These are phyloP conservation scores for Penicillium sp. DNA, from an alignment of 2,329 filamentous ascomycete genomes.

Conservation along the genomic window DNA sequence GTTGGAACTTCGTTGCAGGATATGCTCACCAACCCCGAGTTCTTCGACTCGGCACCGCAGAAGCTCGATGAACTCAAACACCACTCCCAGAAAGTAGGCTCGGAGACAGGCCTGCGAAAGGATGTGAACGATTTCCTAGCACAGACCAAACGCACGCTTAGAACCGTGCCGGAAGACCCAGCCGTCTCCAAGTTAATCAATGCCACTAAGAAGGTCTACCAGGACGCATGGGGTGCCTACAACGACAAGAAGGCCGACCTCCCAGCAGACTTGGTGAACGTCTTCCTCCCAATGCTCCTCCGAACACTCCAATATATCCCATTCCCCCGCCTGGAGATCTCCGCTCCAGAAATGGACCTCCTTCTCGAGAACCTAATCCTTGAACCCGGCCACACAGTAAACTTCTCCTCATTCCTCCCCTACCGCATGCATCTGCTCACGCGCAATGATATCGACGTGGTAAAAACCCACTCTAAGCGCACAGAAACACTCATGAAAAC, in stretches of 20 bases:
- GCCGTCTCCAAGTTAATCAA: constrained; percentile 68
- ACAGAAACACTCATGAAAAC: constrained; percentile 69
- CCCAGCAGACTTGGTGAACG: constrained; percentile 70
- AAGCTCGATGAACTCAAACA: constrained; percentile 60
- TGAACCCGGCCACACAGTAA: constrained; percentile 80
- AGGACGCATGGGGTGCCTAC: constrained; percentile 66
- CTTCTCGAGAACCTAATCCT: constrained; percentile 87
- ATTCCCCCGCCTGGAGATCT: constrained; percentile 85
- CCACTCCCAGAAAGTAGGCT: constrained; percentile 58
- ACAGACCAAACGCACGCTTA: constrained; percentile 66
- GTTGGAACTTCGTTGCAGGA: constrained; percentile 72
- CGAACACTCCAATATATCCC: constrained; percentile 81
- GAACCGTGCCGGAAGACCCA: constrained; percentile 67
- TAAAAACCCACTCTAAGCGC: constrained; percentile 67
- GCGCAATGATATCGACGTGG: constrained; percentile 80
- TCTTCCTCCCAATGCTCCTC: constrained; percentile 76
- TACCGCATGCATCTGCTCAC: constrained; percentile 78
- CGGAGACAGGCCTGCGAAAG: constrained; percentile 65
- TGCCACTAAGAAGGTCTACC: constrained; percentile 65
- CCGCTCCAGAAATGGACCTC: constrained; percentile 77
- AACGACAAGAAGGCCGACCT: constrained; percentile 67
- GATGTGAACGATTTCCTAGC: constrained; percentile 71
- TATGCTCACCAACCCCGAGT: constrained; percentile 79
- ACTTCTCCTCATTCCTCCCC: constrained; percentile 84
- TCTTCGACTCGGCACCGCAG: constrained; percentile 73